phyloP scores from a whole-genome alignment of 352 stramenopile species.

The Discostella stelligera region DNA sequence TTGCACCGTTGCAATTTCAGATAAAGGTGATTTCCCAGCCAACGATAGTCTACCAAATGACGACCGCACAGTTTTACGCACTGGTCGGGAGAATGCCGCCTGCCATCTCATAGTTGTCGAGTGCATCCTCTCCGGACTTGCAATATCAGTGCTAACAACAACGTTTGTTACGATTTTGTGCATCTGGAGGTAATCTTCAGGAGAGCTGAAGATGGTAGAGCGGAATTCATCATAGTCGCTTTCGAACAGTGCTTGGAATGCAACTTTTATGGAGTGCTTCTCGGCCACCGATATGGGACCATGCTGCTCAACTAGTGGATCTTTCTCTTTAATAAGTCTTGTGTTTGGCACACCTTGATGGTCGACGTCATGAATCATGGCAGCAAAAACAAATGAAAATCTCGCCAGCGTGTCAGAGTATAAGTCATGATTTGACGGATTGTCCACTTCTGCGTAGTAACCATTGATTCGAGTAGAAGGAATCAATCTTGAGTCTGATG shows the following conservation, averaged over 20 bases:
- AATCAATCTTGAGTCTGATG: neutral
- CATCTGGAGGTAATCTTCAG: conserved; percentile 65
- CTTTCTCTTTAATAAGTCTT: conserved; percentile 63
- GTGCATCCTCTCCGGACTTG: conserved; percentile 72
- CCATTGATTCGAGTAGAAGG: neutral
- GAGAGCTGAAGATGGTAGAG: conserved; percentile 47
- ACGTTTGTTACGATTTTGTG: conserved; percentile 62
- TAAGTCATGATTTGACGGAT: neutral
- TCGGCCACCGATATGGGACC: conserved; percentile 72
- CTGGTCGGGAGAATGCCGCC: conserved; percentile 64
- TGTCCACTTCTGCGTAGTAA: neutral
- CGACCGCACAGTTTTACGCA: neutral
- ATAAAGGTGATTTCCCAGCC: conserved; percentile 6
- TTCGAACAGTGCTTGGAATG: conserved; percentile 69
- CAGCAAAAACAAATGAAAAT: conserved; percentile 66
- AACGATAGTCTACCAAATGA: conserved; percentile 31
- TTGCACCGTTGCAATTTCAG: conserved; percentile 42
- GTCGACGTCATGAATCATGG: conserved; percentile 77
- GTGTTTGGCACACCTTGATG: conserved; percentile 75
- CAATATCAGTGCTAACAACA: conserved; percentile 76
- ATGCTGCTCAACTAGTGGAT: conserved; percentile 66
- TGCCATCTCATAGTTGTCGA: conserved; percentile 72
- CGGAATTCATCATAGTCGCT: conserved; percentile 58
- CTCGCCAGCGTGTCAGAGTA: conserved; percentile 57
- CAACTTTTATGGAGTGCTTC: conserved; percentile 67